Base-by-base conservation (phyloP, 345 rosid genomes). In the Gossypium arboreum region DNA sequence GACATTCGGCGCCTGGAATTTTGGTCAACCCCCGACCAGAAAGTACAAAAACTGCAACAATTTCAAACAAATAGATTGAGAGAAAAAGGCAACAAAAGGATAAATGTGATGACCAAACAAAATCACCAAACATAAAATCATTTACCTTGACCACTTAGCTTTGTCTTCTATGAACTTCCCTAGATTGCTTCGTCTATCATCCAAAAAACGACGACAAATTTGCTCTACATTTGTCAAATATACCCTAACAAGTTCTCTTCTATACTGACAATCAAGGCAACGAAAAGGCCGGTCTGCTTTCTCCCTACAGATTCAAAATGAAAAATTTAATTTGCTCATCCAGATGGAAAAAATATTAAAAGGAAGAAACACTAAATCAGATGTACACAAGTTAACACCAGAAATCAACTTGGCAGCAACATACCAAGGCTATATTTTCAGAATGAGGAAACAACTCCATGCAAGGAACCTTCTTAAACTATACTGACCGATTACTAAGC, bases 221-320 rank as follows among this genome's bases (percentile, higher is more conserved):
- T 86, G 88, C 87, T 94, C 98, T 77, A 92, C 96, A 81, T 92
- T 88, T 80, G 86, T 83, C 90, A 91, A 78, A 77, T 92, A 92
- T 51, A 94, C 98, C 79, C 97, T 85, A 79, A 89, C 89, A 84
- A 94, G 97, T 83, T 92, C 98, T 84, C 92, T 88, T 82, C 98
- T 87, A 82, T 92, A 94, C 70, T 78, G 85, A 83, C 87, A 79
- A 80, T 84, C 88, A 78, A 94, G 98, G 88, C 98, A 94, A 75
- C 96, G 94, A 65, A 94, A 89, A 64, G 96, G 98, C 39, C 88
- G 87, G 60, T 94, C 98, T 73, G 90, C 87, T 81, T 84, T 92
- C 85, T 88, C 98, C 86, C 97, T 94, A 73, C 75, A 82, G 79
- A 58, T 71, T 20, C 70, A 74, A 78, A 67, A 10, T 50, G 76